phyloP scores from a whole-genome alignment of 2,329 filamentous ascomycete genomes.

The Sclerotinia minor region DNA sequence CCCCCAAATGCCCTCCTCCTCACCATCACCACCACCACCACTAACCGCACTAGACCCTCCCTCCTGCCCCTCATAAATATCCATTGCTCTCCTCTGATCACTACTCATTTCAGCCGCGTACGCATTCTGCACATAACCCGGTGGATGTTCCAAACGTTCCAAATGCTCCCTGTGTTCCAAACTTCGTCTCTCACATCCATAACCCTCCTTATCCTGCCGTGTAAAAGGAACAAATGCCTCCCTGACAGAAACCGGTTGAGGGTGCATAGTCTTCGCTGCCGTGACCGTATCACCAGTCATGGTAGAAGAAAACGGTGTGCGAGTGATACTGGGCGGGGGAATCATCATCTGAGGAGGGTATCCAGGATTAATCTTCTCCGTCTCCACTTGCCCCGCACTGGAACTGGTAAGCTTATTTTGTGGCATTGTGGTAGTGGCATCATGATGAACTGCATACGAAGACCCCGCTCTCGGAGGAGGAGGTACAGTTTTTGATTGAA shows the following conservation, averaged over 20 bases:
- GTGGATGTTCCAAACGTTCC: slow-evolving; percentile 40
- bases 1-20: slow-evolving; percentile 50
- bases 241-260: slow-evolving; percentile 21
- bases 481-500: slow-evolving; percentile 35
- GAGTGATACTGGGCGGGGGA: slow-evolving; percentile 29
- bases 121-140: slow-evolving; percentile 57
- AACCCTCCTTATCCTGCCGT: not conserved
- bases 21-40: slow-evolving; percentile 1
- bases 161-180: slow-evolving; percentile 38
- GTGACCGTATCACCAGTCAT: slow-evolving; percentile 38
- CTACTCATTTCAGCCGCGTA: slow-evolving; percentile 54
- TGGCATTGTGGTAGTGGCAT: not conserved
- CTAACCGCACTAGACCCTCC: slow-evolving; percentile 41
- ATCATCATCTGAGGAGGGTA: slow-evolving; percentile 44
- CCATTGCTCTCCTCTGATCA: slow-evolving; percentile 45
- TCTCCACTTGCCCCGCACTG: not conserved
- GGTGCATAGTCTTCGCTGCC: not conserved
- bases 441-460: not conserved
- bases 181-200: not conserved
- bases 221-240: not conserved
- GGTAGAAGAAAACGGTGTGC: slow-evolving; percentile 51
- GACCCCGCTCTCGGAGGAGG: slow-evolving; percentile 52
- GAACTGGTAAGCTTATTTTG: not conserved
- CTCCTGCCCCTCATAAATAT: slow-evolving; percentile 26
- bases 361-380: not conserved